These are phyloP conservation scores for Hypoxylon sp. DNA, from an alignment of 2,329 filamentous ascomycete genomes.

Conservation along the genomic window DNA sequence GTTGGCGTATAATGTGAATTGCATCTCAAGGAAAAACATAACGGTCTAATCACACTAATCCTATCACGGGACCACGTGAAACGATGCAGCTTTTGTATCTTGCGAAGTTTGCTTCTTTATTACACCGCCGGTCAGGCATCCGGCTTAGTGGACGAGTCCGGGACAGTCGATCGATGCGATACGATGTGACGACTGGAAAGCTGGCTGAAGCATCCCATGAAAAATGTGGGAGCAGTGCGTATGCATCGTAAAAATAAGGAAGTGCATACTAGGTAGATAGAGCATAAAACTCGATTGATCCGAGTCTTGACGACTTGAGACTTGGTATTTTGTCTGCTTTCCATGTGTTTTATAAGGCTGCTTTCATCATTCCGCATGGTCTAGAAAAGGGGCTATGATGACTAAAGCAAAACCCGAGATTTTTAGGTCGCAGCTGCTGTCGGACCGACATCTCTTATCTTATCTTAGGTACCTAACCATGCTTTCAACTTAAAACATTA, in stretches of 20 bases:
- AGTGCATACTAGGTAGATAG: constrained; percentile 26
- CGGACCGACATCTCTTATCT: constrained; percentile 19
- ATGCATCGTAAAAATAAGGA: constrained; percentile 9
- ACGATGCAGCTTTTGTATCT: constrained; percentile 30
- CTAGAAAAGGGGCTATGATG: constrained; percentile 24
- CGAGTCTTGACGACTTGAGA: neutral
- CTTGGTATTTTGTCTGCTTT: neutral
- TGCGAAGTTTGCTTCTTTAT: constrained; percentile 15
- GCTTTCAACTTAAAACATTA: constrained; percentile 10
- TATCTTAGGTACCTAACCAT: no score
- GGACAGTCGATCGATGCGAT: neutral
- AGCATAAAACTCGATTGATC: constrained; percentile 13
- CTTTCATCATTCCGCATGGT: neutral
- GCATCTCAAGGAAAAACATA: constrained; percentile 25
- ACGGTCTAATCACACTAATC: constrained; percentile 28
- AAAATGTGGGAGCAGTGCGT: neutral
- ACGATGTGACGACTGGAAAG: neutral
- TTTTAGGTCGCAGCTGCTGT: constrained; percentile 1
- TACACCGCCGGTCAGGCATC: constrained; percentile 2
- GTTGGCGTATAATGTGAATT: constrained; percentile 14
- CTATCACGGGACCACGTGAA: constrained; percentile 8
- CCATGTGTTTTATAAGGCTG: neutral
- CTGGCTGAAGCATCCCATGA: constrained; percentile 6
- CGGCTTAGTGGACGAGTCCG: constrained; percentile 4
- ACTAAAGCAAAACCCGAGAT: constrained; percentile 13